phyloP scores from a whole-genome alignment of 2,329 filamentous ascomycete species.

The Dothideomycetes sp. region DNA sequence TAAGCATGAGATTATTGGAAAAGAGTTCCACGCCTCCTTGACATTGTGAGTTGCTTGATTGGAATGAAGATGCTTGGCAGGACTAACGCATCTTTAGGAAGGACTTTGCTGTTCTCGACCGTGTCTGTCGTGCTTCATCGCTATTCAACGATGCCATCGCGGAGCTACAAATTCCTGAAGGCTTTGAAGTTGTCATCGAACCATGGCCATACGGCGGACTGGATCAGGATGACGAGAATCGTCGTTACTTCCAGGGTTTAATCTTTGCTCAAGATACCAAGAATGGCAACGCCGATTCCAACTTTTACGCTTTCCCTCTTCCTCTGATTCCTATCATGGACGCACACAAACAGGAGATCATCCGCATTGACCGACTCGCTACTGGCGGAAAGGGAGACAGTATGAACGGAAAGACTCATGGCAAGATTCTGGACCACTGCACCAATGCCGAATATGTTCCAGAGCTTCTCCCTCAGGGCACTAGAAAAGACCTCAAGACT shows the following conservation, averaged over 20 bases:
- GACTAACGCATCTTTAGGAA: conserved; percentile 29
- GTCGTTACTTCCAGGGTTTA: conserved; percentile 24
- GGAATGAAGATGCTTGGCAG: not conserved
- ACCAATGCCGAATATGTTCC: conserved; percentile 41
- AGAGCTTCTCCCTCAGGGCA: conserved; percentile 31
- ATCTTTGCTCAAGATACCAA: conserved; percentile 23
- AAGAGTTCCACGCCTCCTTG: conserved; percentile 22
- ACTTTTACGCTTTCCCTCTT: conserved; percentile 26
- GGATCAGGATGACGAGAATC: conserved; percentile 22
- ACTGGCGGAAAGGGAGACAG: conserved; percentile 24
- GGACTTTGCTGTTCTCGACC: conserved; percentile 40
- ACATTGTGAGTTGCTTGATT: conserved; percentile 18
- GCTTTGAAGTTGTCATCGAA: conserved; percentile 24
- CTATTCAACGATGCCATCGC: conserved; percentile 22
- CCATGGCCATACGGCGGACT: conserved; percentile 26
- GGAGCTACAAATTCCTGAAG: conserved; percentile 23
- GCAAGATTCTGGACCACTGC: conserved; percentile 39
- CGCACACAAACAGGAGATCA: conserved; percentile 27
- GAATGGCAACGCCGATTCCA: conserved; percentile 35
- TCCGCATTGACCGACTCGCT: conserved; percentile 25
- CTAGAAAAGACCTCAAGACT: conserved; percentile 47
- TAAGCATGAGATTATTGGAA: conserved; percentile 23
- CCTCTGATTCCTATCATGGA: conserved; percentile 26
- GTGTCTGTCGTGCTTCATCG: conserved; percentile 41
- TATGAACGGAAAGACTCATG: conserved; percentile 31